Percentiles rank a stretch among this genome's conserved stretches.
Conservation (phyloP, 768 basidiomycete species). For the Agaricus sinodeliciosus region DNA sequence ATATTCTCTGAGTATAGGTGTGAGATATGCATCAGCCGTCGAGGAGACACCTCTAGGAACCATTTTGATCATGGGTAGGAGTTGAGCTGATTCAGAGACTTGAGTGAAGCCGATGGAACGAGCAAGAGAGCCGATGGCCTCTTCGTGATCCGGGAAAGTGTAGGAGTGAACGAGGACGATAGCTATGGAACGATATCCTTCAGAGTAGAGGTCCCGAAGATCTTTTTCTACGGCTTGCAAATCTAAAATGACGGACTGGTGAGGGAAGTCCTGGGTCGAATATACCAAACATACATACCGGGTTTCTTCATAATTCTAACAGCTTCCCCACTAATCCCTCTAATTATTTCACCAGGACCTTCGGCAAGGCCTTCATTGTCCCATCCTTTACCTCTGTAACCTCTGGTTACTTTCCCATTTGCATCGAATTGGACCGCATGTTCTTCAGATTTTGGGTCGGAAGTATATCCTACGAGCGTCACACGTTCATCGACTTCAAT, state of each 20-base stretch:
- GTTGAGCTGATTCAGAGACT: conserved; percentile 79
- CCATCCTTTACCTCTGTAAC: conserved; percentile 75
- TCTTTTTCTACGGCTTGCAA: conserved; percentile 45
- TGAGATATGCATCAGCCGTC: conserved; percentile 93
- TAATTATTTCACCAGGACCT: conserved; percentile 74
- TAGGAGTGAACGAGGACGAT: conserved; percentile 90
- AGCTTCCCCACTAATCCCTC: conserved; percentile 84
- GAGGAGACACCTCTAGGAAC: conserved; percentile 89
- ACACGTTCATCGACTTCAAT: conserved; percentile 86
- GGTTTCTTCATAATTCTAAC: conserved; percentile 76
- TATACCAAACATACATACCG: conserved; percentile 30
- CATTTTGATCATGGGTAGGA: conserved; percentile 95
- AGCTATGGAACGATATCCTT: conserved; percentile 86
- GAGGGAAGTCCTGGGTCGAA: not conserved
- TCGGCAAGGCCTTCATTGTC: conserved; percentile 65
- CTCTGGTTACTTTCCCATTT: conserved; percentile 54
- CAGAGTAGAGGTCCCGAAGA: conserved; percentile 62
- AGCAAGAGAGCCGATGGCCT: conserved; percentile 63
- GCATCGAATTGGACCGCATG: conserved; percentile 75
- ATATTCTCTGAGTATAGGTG: conserved; percentile 79
- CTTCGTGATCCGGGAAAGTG: conserved; percentile 85
- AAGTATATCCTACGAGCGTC: conserved; percentile 89
- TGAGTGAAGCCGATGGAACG: conserved; percentile 81
- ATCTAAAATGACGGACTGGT: conserved; percentile 33
- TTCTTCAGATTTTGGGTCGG: conserved; percentile 74